A percentile compares a stretch with the other conserved stretches of the same genome.
Evolutionary conservation across 805 yeast species (phyloP).

Genomic region (Ogataea nakhonphanomensis): DNA sequence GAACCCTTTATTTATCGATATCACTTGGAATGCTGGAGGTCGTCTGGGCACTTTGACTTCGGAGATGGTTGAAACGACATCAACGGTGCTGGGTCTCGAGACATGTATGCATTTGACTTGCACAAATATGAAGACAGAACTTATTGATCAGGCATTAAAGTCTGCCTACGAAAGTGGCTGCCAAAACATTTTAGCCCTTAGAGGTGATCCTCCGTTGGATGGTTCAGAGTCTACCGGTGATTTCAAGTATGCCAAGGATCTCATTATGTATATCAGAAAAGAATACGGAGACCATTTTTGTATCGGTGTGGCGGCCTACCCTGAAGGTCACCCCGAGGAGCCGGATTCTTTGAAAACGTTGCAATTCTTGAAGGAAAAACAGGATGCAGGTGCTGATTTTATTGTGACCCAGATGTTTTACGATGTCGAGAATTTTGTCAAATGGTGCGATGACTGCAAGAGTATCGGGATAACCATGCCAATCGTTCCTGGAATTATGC

Average conservation of each 20-base stretch:
- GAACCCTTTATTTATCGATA: conserved; percentile 88
- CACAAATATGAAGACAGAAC: conserved; percentile 81
- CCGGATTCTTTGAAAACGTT: conserved; percentile 49
- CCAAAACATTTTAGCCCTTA: conserved; percentile 86
- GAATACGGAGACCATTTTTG: conserved; percentile 86
- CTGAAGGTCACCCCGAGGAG: conserved; percentile 97
- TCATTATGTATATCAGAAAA: conserved; percentile 68
- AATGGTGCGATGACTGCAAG: conserved; percentile 75
- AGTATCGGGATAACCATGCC: conserved; percentile 76
- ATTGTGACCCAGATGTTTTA: conserved; percentile 97
- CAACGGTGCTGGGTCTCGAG: conserved; percentile 84
- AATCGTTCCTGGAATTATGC: conserved; percentile 97
- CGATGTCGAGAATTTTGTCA: conserved; percentile 79
- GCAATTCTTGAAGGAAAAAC: conserved; percentile 73
- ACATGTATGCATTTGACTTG: conserved; percentile 99
- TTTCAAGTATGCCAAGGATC: conserved; percentile 83
- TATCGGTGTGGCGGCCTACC: conserved; percentile 96
- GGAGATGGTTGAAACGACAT: conserved; percentile 89
- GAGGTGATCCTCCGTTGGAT: conserved; percentile 92
- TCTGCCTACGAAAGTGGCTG: conserved; percentile 91
- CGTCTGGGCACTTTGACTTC: conserved; percentile 77
- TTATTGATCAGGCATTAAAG: conserved; percentile 80
- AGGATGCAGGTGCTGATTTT: conserved; percentile 92
- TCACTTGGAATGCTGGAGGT: conserved; percentile 99
- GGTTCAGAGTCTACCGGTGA: conserved; percentile 77